Conservation (phyloP, 1,139 yeast species). For the Magnusiomyces fungicola region DNA sequence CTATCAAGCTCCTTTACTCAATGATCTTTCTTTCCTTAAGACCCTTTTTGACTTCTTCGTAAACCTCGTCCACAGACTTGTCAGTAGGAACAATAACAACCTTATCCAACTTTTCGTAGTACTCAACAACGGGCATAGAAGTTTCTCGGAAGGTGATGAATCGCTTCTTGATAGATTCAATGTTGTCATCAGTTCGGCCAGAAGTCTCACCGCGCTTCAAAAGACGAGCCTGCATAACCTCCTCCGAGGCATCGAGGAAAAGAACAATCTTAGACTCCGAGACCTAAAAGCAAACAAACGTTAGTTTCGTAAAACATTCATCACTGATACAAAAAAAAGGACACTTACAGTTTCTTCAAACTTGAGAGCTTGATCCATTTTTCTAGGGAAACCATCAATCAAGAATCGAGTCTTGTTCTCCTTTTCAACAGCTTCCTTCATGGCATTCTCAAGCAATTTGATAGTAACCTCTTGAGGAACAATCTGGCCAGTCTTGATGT, state of each 20-base stretch:
- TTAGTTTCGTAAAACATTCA: neutral
- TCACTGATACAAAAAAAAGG: neutral
- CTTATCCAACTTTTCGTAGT: constrained; percentile 64
- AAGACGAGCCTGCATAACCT: constrained; percentile 76
- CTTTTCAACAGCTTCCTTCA: constrained; percentile 39
- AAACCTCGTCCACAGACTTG: constrained; percentile 72
- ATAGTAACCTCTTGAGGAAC: constrained; percentile 96
- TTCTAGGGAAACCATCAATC: constrained; percentile 95
- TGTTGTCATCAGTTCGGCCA: constrained; percentile 90
- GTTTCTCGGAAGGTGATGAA: constrained; percentile 82
- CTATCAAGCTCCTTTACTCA: neutral
- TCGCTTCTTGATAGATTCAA: constrained; percentile 83
- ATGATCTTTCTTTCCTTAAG: constrained; percentile 35
- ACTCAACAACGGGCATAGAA: constrained; percentile 89
- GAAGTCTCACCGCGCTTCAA: constrained; percentile 90
- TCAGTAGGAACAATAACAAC: constrained; percentile 78
- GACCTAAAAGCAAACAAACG: constrained; percentile 25
- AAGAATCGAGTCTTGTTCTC: constrained; percentile 60
- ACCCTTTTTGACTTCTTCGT: constrained; percentile 57
- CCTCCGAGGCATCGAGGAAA: constrained; percentile 91
- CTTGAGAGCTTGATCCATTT: constrained; percentile 94
- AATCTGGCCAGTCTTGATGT: constrained; percentile 82
- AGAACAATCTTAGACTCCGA: constrained; percentile 70
- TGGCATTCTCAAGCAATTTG: constrained; percentile 75
- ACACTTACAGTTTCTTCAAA: constrained; percentile 76